These are phyloP conservation scores for Backusella luteola DNA, from an alignment of 192 early-diverging fungal genomes.

Conservation along the genomic window DNA sequence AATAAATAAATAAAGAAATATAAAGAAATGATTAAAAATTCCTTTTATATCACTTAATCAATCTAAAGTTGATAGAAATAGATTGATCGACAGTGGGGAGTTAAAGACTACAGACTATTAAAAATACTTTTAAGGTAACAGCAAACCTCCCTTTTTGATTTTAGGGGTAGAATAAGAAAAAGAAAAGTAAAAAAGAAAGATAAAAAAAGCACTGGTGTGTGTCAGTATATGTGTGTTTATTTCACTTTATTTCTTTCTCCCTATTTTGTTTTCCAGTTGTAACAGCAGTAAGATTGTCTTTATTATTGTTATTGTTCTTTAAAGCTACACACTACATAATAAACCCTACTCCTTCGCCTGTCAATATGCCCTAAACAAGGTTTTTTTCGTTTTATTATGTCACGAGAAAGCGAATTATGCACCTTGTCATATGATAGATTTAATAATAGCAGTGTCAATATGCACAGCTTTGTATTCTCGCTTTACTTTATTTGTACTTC, in stretches of 20 bases:
- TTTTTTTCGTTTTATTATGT: not conserved
- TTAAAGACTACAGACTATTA: constrained; percentile 5
- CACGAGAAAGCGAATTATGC: not conserved
- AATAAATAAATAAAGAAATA: not conserved
- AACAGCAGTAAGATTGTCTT: not conserved
- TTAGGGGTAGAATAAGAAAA: not conserved
- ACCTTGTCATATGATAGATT: not conserved
- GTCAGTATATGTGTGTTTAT: not conserved
- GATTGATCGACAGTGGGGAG: constrained; percentile 9
- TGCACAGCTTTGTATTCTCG: not conserved
- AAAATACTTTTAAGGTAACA: constrained; percentile 8
- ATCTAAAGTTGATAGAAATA: constrained; percentile 9
- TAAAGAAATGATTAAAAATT: constrained; percentile 10
- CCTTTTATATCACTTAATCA: constrained; percentile 10
- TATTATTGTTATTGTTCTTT: not conserved
- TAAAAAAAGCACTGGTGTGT: not conserved
- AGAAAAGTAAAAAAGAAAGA: not conserved
- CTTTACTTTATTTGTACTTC: constrained; percentile 1
- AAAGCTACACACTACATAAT: not conserved
- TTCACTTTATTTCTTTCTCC: not conserved
- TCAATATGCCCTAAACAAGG: not conserved
- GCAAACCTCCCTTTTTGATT: constrained; percentile 7
- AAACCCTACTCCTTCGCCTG: not conserved
- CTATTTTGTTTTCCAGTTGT: not conserved
- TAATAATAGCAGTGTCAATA: not conserved